Evolutionary conservation across 176 grass and related monocot genomes (phyloP).

Genomic region (Musa schizocarpa): DNA sequence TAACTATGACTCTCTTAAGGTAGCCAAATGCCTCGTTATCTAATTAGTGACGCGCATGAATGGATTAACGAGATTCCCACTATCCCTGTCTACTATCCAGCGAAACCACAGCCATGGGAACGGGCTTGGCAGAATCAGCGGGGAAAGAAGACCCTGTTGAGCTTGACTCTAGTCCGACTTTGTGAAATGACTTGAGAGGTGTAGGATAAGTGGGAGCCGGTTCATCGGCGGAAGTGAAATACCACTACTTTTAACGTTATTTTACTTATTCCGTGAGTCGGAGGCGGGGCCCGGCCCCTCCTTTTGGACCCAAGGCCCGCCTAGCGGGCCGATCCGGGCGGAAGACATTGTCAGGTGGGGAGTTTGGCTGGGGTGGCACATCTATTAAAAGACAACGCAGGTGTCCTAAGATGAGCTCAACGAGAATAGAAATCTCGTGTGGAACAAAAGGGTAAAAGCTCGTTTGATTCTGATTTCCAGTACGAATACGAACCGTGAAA

Average conservation of each 20-base stretch:
- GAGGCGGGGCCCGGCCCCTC: conserved; percentile 16
- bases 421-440: conserved; percentile 46
- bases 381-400: conserved; percentile 30
- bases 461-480: conserved; percentile 44
- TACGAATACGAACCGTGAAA: conserved; percentile 44
- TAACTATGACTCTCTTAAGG: conserved; percentile 90
- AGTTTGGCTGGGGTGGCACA: conserved; percentile 28
- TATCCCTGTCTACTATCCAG: conserved; percentile 17
- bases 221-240: conserved; percentile 23
- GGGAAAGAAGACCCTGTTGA: too few species aligned
- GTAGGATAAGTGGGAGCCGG: not conserved
- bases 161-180: too few species aligned
- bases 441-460: conserved; percentile 49
- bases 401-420: conserved; percentile 54
- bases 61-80: conserved; percentile 24
- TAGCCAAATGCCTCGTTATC: conserved; percentile 51
- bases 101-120: too few species aligned
- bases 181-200: too few species aligned
- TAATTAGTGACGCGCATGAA: conserved; percentile 21
- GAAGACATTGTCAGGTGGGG: conserved; percentile 40
- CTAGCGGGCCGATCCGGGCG: conserved; percentile 21
- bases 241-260: conserved; percentile 48
- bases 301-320: not conserved
- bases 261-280: conserved; percentile 36
- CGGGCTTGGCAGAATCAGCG: too few species aligned